A percentile compares a stretch with the other conserved stretches of the same genome.
Evolutionary conservation across 331 rosid species (phyloP).

Genomic region (Acacia pycnantha): DNA sequence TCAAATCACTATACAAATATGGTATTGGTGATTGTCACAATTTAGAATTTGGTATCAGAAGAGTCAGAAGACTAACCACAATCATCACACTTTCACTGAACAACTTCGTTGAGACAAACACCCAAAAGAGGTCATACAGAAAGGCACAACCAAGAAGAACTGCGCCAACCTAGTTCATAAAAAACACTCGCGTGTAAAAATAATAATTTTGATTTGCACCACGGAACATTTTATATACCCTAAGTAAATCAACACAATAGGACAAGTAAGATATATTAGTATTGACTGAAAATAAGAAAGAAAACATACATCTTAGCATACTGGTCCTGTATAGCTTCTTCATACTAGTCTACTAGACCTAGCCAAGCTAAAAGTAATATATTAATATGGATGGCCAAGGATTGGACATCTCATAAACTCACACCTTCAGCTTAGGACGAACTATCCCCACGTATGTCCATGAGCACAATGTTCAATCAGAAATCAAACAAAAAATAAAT

Average conservation of each 20-base stretch:
- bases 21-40: slow-evolving; percentile 13
- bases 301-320: neutral
- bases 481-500: neutral
- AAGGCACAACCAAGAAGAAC: slow-evolving; percentile 94
- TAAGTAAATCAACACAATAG: slow-evolving; percentile 2
- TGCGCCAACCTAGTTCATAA: slow-evolving; percentile 76
- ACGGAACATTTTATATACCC: neutral
- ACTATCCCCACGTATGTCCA: neutral
- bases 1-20: slow-evolving; percentile 3
- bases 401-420: neutral
- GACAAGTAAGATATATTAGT: slow-evolving; percentile 10
- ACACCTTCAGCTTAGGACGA: neutral
- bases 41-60: slow-evolving; percentile 10
- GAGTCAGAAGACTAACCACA: slow-evolving; percentile 71
- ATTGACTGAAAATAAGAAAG: slow-evolving; percentile 5
- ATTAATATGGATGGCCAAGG: neutral
- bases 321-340: neutral
- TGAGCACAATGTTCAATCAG: neutral
- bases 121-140: slow-evolving; percentile 94
- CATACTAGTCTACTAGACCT: neutral
- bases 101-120: slow-evolving; percentile 76
- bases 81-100: slow-evolving; percentile 98
- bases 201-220: slow-evolving; percentile 18
- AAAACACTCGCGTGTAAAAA: slow-evolving; percentile 28
- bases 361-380: neutral